Conservation (phyloP, 257 asterid species). For the Nicotiana otophora region DNA sequence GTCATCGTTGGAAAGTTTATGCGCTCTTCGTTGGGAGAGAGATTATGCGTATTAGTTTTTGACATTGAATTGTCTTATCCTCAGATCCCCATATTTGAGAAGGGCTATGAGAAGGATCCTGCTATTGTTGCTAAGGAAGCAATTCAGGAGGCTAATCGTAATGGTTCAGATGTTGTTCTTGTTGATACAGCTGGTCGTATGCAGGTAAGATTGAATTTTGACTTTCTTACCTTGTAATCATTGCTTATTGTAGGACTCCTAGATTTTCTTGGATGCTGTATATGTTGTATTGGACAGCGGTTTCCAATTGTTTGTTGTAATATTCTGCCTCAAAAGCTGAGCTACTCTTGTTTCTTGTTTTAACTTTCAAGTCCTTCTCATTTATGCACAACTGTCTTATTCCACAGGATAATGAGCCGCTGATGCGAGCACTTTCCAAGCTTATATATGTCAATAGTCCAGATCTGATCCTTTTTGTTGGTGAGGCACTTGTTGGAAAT, state of each 20-base stretch:
- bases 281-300: not conserved
- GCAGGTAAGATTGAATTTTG: slow-evolving; percentile 53
- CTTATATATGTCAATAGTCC: slow-evolving; percentile 79
- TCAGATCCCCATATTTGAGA: slow-evolving; percentile 91
- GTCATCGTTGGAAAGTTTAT: not conserved
- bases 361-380: not conserved
- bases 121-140: slow-evolving; percentile 98
- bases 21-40: not conserved
- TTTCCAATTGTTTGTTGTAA: not conserved
- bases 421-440: slow-evolving; percentile 97
- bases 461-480: slow-evolving; percentile 82
- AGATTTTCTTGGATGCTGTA: not conserved
- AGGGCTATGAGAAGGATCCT: slow-evolving; percentile 98
- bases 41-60: not conserved
- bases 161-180: slow-evolving; percentile 92
- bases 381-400: not conserved
- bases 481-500: slow-evolving; percentile 97
- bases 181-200: slow-evolving; percentile 98
- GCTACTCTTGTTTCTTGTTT: not conserved
- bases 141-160: slow-evolving; percentile 80
- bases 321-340: not conserved
- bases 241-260: no score
- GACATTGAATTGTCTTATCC: slow-evolving; percentile 1
- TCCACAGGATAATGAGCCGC: slow-evolving; percentile 86
- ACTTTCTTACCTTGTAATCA: not conserved